phyloP scores from a whole-genome alignment of 2,329 filamentous ascomycete species.

The Pseudohalonectria lignicola region DNA sequence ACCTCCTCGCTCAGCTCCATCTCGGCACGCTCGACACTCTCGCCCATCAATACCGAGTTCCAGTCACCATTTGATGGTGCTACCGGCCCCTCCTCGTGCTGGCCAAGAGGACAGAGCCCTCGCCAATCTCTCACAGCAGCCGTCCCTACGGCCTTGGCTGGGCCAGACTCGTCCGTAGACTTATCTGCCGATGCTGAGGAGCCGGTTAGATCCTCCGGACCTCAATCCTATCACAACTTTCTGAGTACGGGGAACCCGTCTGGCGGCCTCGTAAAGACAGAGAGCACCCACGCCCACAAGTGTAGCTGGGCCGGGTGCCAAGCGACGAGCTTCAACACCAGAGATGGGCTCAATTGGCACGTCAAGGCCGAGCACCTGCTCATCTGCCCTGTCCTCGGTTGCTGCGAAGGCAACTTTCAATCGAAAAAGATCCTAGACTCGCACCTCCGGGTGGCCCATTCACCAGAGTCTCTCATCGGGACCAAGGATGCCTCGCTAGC shows the following conservation, averaged over 20 bases:
- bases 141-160: no score
- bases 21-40: background rate
- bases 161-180: no score
- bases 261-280: slow-evolving; percentile 7
- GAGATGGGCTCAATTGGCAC: slow-evolving; percentile 27
- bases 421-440: slow-evolving; percentile 21
- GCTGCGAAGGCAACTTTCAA: slow-evolving; percentile 23
- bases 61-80: background rate
- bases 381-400: slow-evolving; percentile 26
- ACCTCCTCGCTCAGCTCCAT: no score
- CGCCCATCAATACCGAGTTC: background rate
- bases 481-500: no score
- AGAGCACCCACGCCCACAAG: slow-evolving; percentile 17
- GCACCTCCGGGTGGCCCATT: slow-evolving; percentile 25
- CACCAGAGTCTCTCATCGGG: no score
- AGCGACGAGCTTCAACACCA: slow-evolving; percentile 22
- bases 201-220: background rate
- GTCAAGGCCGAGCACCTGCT: slow-evolving; percentile 31
- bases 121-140: background rate
- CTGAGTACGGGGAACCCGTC: no score
- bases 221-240: background rate
- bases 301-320: slow-evolving; percentile 29
- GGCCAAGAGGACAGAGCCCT: background rate
- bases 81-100: no score
- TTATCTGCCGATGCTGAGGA: background rate